phyloP scores from a whole-genome alignment of 257 asterid species.

The Solanum paucissectum region DNA sequence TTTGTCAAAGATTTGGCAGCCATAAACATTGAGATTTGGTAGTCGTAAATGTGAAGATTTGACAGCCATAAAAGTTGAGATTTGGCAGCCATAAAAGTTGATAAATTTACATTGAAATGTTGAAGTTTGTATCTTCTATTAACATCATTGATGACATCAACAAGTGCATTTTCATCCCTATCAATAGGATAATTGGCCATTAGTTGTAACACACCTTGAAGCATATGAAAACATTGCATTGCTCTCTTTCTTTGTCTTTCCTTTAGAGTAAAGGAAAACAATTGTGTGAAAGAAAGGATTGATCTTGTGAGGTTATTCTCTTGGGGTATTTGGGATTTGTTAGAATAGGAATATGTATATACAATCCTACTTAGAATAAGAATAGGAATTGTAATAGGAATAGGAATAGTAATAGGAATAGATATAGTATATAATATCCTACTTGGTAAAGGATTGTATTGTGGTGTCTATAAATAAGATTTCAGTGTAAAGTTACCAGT shows the following conservation, averaged over 20 bases:
- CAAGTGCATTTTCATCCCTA: not conserved
- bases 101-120: not conserved
- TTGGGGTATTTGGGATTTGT: not conserved
- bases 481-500: not conserved
- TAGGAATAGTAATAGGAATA: not conserved
- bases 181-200: not conserved
- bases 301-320: not conserved
- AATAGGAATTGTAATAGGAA: not conserved
- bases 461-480: not conserved
- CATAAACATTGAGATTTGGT: not conserved
- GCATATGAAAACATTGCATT: not conserved
- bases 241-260: not conserved
- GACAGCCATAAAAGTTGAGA: not conserved
- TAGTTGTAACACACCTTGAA: not conserved
- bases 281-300: not conserved
- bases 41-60: not conserved
- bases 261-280: not conserved
- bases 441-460: not conserved
- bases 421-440: not conserved
- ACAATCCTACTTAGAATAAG: not conserved
- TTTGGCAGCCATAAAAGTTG: not conserved
- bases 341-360: not conserved
- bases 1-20: not conserved
- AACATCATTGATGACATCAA: not conserved
- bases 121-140: not conserved